phyloP scores from a whole-genome alignment of 495 filamentous ascomycete species.

The Hamigera avellanea region DNA sequence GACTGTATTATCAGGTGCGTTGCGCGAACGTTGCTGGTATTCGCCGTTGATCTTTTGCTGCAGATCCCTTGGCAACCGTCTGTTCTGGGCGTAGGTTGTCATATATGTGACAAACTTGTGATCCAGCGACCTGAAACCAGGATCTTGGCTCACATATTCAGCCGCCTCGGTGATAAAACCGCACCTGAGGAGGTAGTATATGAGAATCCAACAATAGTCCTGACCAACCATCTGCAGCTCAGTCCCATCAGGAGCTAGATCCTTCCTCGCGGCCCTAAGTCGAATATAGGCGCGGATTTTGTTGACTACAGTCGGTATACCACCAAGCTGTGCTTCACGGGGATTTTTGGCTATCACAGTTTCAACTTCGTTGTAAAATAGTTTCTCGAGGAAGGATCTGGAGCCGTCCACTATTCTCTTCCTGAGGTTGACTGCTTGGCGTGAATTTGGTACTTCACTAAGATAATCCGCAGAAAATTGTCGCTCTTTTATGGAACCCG shows the following conservation, averaged over 20 bases:
- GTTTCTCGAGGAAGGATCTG: constrained; percentile 60
- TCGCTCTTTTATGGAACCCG: constrained; percentile 54
- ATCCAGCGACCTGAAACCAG: constrained; percentile 78
- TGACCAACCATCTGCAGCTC: constrained; percentile 58
- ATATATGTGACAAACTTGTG: constrained; percentile 86
- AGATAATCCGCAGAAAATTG: constrained; percentile 64
- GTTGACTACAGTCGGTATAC: constrained; percentile 73
- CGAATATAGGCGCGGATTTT: constrained; percentile 88
- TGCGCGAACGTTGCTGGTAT: constrained; percentile 71
- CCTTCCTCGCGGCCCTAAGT: constrained; percentile 60
- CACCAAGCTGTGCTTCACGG: constrained; percentile 78
- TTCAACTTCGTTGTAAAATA: constrained; percentile 63
- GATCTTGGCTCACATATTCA: constrained; percentile 70
- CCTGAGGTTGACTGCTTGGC: constrained; percentile 46
- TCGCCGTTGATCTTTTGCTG: constrained; percentile 81
- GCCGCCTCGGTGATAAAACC: constrained; percentile 77
- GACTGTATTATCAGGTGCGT: constrained; percentile 74
- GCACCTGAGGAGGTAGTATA: constrained; percentile 84
- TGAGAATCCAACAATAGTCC: constrained; percentile 84
- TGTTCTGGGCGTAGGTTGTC: constrained; percentile 59
- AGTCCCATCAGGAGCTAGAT: constrained; percentile 63
- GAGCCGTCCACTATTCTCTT: constrained; percentile 71
- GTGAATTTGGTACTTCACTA: constrained; percentile 54
- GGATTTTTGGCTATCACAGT: constrained; percentile 68
- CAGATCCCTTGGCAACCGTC: constrained; percentile 60